A percentile compares a stretch with the other conserved stretches of the same genome.
Conservation (phyloP, 2,329 filamentous ascomycete genomes). For the Ophiognomonia clavigignenti-juglandacearum region DNA sequence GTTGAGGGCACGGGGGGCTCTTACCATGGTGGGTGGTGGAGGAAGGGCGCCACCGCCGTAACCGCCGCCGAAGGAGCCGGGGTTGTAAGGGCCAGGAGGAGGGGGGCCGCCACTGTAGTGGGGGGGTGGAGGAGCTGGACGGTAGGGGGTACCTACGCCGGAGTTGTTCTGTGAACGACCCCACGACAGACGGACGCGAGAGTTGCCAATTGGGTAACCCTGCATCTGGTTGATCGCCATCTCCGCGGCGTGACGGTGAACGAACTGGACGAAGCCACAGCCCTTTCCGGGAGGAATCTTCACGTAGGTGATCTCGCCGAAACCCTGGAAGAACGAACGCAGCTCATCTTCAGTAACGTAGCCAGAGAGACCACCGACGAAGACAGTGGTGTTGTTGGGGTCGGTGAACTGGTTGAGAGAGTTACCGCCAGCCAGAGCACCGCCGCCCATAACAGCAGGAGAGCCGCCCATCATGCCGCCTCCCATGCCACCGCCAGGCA, state of each 20-base stretch:
- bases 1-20: constrained; percentile 10
- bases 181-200: constrained; percentile 94
- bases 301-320: constrained; percentile 98
- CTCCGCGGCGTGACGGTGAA: constrained; percentile 96
- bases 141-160: constrained; percentile 93
- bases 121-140: constrained; percentile 71
- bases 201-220: constrained; percentile 98
- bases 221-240: constrained; percentile 99
- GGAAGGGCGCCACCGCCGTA: constrained; percentile 12
- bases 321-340: constrained; percentile 99
- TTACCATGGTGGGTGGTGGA: constrained; percentile 16
- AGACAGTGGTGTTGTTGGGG: constrained; percentile 98
- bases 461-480: constrained; percentile 19
- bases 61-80: constrained; percentile 40
- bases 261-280: constrained; percentile 98
- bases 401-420: constrained; percentile 99
- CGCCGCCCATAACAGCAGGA: constrained; percentile 26
- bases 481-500: not conserved
- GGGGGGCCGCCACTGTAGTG: constrained; percentile 42
- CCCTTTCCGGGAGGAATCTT: constrained; percentile 99
- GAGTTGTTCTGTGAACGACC: constrained; percentile 99
- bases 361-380: constrained; percentile 92
- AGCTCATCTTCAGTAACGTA: constrained; percentile 99
- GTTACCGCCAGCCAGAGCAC: too few species aligned
- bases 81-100: constrained; percentile 34